A percentile compares a stretch with the other conserved stretches of the same genome.
Evolutionary conservation across 768 basidiomycete species (phyloP).

Genomic region (Macrolepiota fuliginosa): DNA sequence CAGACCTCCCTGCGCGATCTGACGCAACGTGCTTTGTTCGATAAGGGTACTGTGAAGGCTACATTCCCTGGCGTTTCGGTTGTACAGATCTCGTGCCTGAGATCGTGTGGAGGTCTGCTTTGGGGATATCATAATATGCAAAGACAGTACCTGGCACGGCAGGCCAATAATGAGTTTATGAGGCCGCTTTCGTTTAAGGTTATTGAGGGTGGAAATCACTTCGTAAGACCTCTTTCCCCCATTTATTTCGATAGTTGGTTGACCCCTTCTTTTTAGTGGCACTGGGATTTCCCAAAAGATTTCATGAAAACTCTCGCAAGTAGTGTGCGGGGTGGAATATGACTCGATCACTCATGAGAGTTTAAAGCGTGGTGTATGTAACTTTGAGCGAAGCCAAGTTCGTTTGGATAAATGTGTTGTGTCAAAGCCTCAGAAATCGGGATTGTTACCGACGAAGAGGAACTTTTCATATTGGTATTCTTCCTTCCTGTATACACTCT

Average conservation of each 20-base stretch:
- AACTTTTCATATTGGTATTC: too few species aligned
- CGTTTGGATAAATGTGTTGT: too few species aligned
- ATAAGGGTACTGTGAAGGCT: slow-evolving; percentile 14
- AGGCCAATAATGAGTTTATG: slow-evolving; percentile 17
- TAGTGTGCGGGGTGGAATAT: not conserved
- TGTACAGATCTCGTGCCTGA: slow-evolving; percentile 19
- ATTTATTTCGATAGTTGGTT: too few species aligned
- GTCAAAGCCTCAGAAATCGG: too few species aligned
- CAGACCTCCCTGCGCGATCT: slow-evolving; percentile 19
- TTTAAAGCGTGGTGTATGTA: too few species aligned
- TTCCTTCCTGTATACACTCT: too few species aligned
- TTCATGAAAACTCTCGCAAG: not conserved
- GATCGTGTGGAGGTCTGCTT: slow-evolving; percentile 22
- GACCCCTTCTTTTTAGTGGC: too few species aligned
- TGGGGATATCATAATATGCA: slow-evolving; percentile 22
- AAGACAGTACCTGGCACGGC: slow-evolving; percentile 18
- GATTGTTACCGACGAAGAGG: too few species aligned
- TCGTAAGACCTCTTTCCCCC: slow-evolving; percentile 24
- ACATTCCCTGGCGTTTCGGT: slow-evolving; percentile 24
- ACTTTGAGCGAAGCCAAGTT: too few species aligned
- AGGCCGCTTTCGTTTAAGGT: slow-evolving; percentile 23
- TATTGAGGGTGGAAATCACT: slow-evolving; percentile 30
- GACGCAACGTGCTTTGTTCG: slow-evolving; percentile 20
- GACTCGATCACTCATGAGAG: too few species aligned
- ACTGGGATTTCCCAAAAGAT: slow-evolving; percentile 4